Conservation (phyloP, 495 filamentous ascomycete genomes). For the Alectoria sarmentosa region DNA sequence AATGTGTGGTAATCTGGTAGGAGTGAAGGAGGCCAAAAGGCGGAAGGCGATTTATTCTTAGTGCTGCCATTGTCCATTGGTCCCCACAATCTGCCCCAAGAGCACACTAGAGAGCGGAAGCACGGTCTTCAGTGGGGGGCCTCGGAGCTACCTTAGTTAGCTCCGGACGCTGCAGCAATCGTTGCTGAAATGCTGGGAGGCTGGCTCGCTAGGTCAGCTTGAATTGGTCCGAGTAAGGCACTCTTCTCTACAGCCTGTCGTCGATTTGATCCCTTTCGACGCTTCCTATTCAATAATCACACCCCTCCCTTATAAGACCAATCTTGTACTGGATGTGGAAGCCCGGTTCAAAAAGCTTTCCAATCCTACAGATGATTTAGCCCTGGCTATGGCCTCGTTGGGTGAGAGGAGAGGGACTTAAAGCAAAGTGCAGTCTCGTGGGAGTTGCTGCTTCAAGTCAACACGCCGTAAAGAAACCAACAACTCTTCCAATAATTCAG, state of each 20-base stretch:
- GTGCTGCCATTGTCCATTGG: background rate
- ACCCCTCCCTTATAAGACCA: background rate
- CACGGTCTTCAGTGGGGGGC: background rate
- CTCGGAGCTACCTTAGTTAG: background rate
- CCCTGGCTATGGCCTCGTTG: background rate
- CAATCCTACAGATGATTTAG: background rate
- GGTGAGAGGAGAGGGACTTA: too few species aligned
- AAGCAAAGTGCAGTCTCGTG: too few species aligned
- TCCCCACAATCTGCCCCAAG: background rate
- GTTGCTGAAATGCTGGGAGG: too few species aligned
- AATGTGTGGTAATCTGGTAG: too few species aligned
- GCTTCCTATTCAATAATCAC: background rate
- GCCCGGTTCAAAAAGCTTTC: background rate
- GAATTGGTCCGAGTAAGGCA: background rate
- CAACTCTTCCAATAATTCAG: background rate
- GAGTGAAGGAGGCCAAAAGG: background rate
- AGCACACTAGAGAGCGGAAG: background rate
- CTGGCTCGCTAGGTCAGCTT: constrained; percentile 2
- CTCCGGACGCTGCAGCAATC: background rate
- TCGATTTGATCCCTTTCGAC: background rate
- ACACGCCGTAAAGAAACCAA: background rate
- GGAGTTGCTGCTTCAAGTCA: background rate
- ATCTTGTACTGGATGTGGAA: background rate
- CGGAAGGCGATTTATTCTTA: too few species aligned
- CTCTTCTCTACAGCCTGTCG: background rate